Base-by-base conservation (phyloP, 306 rosid genomes). In the Rubus idaeus region DNA sequence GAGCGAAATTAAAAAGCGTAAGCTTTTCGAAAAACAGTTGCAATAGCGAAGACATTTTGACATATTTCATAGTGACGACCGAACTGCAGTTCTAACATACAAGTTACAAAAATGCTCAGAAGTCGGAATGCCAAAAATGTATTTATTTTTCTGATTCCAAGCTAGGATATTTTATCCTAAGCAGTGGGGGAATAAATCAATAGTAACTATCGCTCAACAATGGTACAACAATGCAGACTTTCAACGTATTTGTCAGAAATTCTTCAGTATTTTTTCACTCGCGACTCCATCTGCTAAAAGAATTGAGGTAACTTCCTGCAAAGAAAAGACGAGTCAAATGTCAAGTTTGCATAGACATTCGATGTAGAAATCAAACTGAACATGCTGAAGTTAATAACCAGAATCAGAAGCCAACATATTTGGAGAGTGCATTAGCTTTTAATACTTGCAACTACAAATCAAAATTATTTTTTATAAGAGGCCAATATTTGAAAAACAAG, bases 291-390 rank as follows among this genome's bases (percentile, higher is more conserved):
- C 94, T 7, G 88, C 91, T 70, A 84, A 83, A 79, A 96, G 97
- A 81, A 96, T 91, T 40, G 99, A 92, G 56, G 91, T 87, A 65
- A 96, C 78, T 79, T 96, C 99, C 99, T 96, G 97, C 88, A 88
- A 82, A 10, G 74, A 71, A 37, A 61, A 47, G 16, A 39, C 6
- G n/a, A 5, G 4, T 10, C 4, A 41, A 26, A 51, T 63, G 56
- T 46, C 17, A 74, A 16, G 6, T 45, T 50, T 6, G 5, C 69
- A 6, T 39, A 21, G 5, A 61, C 51, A 4, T 50, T 26, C 0
- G 16, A 17, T 14, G 3, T 61, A 11, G 46, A 21, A 18, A 64
- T 47, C 16, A 23, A 58, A 58, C 16, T 26, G 55, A 56, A 2
- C 12, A 26, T 17, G 61, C 70, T 17, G 37, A 46, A 26, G 58